phyloP scores from a whole-genome alignment of 345 rosid species.

The Lepidium didymum region DNA sequence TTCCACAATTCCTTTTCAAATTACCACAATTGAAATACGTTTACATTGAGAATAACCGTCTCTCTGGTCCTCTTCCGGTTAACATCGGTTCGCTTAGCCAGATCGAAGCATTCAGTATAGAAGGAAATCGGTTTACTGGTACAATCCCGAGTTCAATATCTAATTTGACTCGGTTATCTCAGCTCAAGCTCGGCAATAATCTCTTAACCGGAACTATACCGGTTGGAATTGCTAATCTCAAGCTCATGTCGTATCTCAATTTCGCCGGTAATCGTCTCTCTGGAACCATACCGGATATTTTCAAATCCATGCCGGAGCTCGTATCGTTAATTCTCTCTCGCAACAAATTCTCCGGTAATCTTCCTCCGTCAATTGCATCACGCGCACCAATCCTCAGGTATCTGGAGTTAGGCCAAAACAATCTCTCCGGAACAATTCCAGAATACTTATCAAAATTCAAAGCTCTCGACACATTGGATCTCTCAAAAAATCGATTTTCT shows the following conservation, averaged over 20 bases:
- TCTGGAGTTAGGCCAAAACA: constrained; percentile 58
- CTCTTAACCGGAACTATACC: constrained; percentile 52
- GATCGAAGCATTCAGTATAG: constrained; percentile 35
- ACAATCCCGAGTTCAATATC: constrained; percentile 53
- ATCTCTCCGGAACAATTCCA: constrained; percentile 52
- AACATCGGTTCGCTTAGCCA: constrained; percentile 41
- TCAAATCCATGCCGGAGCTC: constrained; percentile 44
- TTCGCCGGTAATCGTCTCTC: constrained; percentile 45
- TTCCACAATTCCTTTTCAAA: constrained; percentile 47
- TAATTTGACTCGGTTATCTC: constrained; percentile 35
- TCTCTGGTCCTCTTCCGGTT: constrained; percentile 53
- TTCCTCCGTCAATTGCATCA: constrained; percentile 47
- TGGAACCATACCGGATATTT: constrained; percentile 50
- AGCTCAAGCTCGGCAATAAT: constrained; percentile 48
- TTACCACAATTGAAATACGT: constrained; percentile 45
- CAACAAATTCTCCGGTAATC: constrained; percentile 47
- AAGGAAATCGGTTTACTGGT: constrained; percentile 59
- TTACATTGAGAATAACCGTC: constrained; percentile 55
- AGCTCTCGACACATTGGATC: constrained; percentile 56
- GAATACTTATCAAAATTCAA: constrained; percentile 48
- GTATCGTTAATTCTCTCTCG: constrained; percentile 34
- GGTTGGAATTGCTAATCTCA: constrained; percentile 35
- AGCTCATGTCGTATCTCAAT: constrained; percentile 25
- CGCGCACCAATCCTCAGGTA: constrained; percentile 38
- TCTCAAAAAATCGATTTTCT: constrained; percentile 42